Evolutionary conservation across 2,329 filamentous ascomycete genomes (phyloP), one percentile per base, ranked within the genome.

Genomic region (Berkeleyomyces basicola): DNA sequence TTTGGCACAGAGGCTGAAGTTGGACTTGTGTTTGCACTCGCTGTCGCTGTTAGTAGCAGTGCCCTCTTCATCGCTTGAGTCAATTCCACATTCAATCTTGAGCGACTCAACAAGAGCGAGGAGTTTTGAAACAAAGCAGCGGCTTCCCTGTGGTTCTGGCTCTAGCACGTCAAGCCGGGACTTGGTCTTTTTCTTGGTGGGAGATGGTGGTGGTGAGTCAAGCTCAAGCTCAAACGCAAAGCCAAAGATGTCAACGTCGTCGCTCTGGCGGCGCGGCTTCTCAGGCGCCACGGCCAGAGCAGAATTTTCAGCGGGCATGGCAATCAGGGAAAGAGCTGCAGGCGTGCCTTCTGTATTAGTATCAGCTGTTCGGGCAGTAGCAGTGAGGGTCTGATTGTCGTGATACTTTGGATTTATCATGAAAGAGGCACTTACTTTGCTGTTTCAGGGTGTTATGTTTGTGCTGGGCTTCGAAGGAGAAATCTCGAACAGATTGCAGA

Each of bases 111-210:
- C 42, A 46, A 59, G 58, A 11, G 58, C 33, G 14, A 42, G 58
- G 10, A 59, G 42, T 7, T 46, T 47, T 11, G 58, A 43, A n/a
- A 59, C 46, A 42, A 59, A 59, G 40, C 58, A 59, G n/a, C 58
- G 33, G 10, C 36, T 53, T 53, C 49, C 49, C 4, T 53, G 23
- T 10, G 33, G 49, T 33, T 53, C 49, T 36, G 49, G 31, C 7
- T 33, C n/a, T 11, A 33, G 49, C 9, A 14, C 9, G 7, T 53
- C 23, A 3, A 36, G 9, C 31, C 36, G 47, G 47, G 16, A 31
- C 10, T 36, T 31, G 47, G 7, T 11, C 3, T 51, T 23, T 11
- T 31, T 11, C 23, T 51, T 31, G 23, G 23, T 23, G 23, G 23
- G 23, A 31, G 11, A 51, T 11, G 11, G 11, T 31, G 23, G 23